Evolutionary conservation across 306 rosid genomes (phyloP).

Genomic region (Styphnolobium japonicum): DNA sequence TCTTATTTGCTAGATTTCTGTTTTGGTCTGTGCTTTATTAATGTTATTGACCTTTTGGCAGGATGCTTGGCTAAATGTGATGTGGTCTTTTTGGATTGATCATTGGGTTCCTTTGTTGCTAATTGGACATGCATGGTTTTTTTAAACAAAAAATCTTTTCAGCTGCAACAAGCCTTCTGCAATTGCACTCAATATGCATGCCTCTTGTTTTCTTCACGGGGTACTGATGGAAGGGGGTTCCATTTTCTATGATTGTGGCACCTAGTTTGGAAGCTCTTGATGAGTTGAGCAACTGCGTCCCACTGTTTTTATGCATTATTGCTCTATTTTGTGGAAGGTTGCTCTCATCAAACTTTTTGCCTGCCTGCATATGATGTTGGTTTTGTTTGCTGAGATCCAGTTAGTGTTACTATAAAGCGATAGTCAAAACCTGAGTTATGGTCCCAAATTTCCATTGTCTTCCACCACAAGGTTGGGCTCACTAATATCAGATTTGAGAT

Average conservation of each 20-base stretch:
- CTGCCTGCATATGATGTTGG: conserved; percentile 39
- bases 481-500: conserved; percentile 27
- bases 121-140: conserved; percentile 72
- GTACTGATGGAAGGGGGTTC: conserved; percentile 35
- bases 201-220: conserved; percentile 40
- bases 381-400: conserved; percentile 51
- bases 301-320: background rate
- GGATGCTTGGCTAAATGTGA: conserved; percentile 78
- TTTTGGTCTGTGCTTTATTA: conserved; percentile 51
- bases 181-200: conserved; percentile 36
- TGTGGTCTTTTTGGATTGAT: conserved; percentile 82
- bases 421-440: conserved; percentile 24
- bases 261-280: conserved; percentile 39
- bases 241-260: conserved; percentile 38
- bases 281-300: conserved; percentile 44
- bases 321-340: conserved; percentile 40
- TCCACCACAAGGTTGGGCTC: conserved; percentile 26
- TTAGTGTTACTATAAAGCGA: conserved; percentile 15
- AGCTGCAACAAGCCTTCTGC: conserved; percentile 41
- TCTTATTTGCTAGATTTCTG: conserved; percentile 33
- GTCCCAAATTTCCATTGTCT: conserved; percentile 26
- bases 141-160: conserved; percentile 49
- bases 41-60: conserved; percentile 90
- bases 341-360: conserved; percentile 24
- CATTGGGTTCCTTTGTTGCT: conserved; percentile 84